Evolutionary conservation across 768 basidiomycete genomes (phyloP).

Genomic region (Gymnopilus dilepis): DNA sequence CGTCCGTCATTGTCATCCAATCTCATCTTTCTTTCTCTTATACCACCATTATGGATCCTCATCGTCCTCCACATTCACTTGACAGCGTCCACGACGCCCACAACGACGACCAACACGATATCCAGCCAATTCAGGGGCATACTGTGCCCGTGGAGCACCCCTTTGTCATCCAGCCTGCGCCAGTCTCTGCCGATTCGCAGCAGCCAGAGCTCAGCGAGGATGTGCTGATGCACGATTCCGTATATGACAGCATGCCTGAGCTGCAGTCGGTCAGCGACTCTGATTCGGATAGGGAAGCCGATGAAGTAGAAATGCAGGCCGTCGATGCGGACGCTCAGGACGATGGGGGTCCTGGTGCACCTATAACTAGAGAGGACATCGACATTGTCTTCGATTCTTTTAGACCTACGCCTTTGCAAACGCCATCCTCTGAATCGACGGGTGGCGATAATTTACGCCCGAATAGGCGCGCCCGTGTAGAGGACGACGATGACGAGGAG

Average conservation of each 20-base stretch:
- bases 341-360: not conserved
- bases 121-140: not conserved
- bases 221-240: conserved; percentile 32
- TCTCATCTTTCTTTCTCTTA: conserved; percentile 6
- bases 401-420: conserved; percentile 22
- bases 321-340: conserved; percentile 36
- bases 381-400: conserved; percentile 1
- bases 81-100: conserved; percentile 5
- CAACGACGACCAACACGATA: not conserved
- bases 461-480: conserved; percentile 59
- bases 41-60: conserved; percentile 17
- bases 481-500: conserved; percentile 66
- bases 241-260: conserved; percentile 47
- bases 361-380: not conserved
- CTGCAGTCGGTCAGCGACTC: conserved; percentile 42
- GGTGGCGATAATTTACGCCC: conserved; percentile 30
- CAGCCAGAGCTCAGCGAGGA: conserved; percentile 13
- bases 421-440: too few relatives aligned
- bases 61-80: not conserved
- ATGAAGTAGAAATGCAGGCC: conserved; percentile 37
- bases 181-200: conserved; percentile 17
- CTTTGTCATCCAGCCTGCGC: not conserved
- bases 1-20: conserved; percentile 7
- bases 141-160: not conserved
- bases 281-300: conserved; percentile 33